A percentile compares a stretch with the other conserved stretches of the same genome.
phyloP scores from a whole-genome alignment of 345 rosid species.

The Aurinia saxatilis region DNA sequence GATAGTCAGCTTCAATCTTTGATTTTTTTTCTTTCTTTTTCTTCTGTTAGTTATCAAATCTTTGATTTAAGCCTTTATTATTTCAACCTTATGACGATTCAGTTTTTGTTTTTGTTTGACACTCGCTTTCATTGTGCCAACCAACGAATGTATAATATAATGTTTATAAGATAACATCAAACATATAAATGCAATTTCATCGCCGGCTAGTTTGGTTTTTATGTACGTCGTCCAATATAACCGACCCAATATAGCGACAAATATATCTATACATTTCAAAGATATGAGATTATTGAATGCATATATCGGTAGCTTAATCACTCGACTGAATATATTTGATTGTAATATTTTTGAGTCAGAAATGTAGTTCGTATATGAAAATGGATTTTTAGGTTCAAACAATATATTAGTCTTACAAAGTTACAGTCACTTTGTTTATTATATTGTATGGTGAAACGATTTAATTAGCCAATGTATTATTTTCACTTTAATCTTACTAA shows the following conservation, averaged over 20 bases:
- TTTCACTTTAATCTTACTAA: too few species aligned
- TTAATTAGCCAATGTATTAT: too few species aligned
- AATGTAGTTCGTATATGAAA: too few species aligned
- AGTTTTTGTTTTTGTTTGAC: neutral
- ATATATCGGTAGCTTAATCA: too few species aligned
- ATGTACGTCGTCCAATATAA: neutral
- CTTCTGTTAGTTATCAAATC: neutral
- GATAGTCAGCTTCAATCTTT: slow-evolving; percentile 10
- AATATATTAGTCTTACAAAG: too few species aligned
- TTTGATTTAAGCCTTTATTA: neutral
- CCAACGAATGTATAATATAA: neutral
- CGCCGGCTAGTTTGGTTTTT: slow-evolving; percentile 19
- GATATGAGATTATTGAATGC: too few species aligned
- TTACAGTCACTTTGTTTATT: too few species aligned
- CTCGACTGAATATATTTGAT: too few species aligned
- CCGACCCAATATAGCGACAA: slow-evolving; percentile 2
- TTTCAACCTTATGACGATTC: slow-evolving; percentile 21
- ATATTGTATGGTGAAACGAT: too few species aligned
- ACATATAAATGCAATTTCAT: neutral
- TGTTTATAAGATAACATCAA: neutral
- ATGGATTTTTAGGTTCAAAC: too few species aligned
- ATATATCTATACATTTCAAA: too few species aligned
- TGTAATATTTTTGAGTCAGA: too few species aligned
- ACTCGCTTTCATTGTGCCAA: slow-evolving; percentile 15
- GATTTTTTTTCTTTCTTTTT: neutral